Evolutionary conservation across 768 basidiomycete species (phyloP).

Genomic region (Suillus ampliporus): DNA sequence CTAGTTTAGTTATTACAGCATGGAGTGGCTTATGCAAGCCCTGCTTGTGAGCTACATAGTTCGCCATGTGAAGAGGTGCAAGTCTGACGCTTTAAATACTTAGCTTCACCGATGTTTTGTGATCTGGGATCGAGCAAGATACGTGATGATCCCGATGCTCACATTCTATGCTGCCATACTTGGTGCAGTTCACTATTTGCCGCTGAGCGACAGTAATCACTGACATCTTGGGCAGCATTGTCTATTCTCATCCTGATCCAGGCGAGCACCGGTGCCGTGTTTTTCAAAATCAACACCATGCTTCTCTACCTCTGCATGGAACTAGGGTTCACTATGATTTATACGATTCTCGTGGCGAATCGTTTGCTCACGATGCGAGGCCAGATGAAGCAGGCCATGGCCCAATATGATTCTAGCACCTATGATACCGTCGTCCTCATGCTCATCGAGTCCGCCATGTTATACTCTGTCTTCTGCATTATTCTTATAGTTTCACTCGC

Average conservation of each 20-base stretch:
- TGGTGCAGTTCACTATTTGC: slow-evolving; percentile 12
- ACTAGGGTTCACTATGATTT: slow-evolving; percentile 36
- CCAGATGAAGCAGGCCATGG: slow-evolving; percentile 12
- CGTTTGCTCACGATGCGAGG: slow-evolving; percentile 34
- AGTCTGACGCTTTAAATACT: neutral
- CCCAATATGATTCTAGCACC: slow-evolving; percentile 8
- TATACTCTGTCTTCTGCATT: slow-evolving; percentile 33
- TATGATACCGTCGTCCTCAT: slow-evolving; percentile 37
- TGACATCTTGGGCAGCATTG: slow-evolving; percentile 16
- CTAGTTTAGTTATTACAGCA: slow-evolving; percentile 30
- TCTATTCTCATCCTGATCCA: slow-evolving; percentile 26
- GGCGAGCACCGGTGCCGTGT: slow-evolving; percentile 15
- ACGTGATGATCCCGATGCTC: slow-evolving; percentile 22
- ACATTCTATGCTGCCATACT: slow-evolving; percentile 18
- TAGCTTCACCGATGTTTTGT: slow-evolving; percentile 19
- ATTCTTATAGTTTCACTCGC: slow-evolving; percentile 39
- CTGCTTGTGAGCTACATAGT: slow-evolving; percentile 21
- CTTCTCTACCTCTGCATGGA: slow-evolving; percentile 37
- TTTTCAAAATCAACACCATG: slow-evolving; percentile 29
- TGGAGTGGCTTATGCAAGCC: slow-evolving; percentile 38
- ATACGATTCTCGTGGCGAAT: slow-evolving; percentile 36
- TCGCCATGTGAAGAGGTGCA: neutral
- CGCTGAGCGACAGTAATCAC: neutral
- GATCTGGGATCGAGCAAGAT: slow-evolving; percentile 22
- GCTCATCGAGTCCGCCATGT: slow-evolving; percentile 42